phyloP scores from a whole-genome alignment of 176 grass and related monocot genomes.

The Zoysia pacifica region DNA sequence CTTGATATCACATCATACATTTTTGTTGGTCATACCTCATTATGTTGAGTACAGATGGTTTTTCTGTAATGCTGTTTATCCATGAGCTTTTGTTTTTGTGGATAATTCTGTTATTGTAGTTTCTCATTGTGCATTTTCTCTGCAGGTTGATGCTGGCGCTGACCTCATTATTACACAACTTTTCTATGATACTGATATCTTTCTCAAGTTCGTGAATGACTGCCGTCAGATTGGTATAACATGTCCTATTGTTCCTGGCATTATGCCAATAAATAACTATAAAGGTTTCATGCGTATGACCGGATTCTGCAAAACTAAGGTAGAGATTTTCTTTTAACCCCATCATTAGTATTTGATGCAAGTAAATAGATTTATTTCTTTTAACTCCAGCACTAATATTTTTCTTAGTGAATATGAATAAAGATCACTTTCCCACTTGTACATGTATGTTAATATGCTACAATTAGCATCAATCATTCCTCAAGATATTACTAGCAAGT shows the following conservation, averaged over 20 bases:
- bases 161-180: conserved; percentile 83
- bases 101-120: neutral
- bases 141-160: conserved; percentile 85
- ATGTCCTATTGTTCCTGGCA: conserved; percentile 91
- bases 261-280: conserved; percentile 95
- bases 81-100: neutral
- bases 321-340: conserved; percentile 33
- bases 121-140: conserved; percentile 13
- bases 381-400: neutral
- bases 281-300: conserved; percentile 86
- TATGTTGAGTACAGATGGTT: conserved; percentile 11
- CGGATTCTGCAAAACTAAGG: conserved; percentile 89
- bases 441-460: neutral
- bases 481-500: neutral
- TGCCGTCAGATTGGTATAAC: conserved; percentile 88
- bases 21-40: conserved; percentile 26
- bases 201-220: conserved; percentile 89
- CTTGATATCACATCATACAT: conserved; percentile 26
- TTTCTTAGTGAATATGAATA: conserved; percentile 14
- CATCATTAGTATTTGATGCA: conserved; percentile 27
- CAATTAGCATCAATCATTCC: neutral
- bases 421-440: neutral
- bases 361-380: neutral
- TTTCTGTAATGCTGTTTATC: conserved; percentile 3
- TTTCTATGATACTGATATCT: conserved; percentile 88